Conservation (phyloP, 176 grass and related monocot genomes). For the Bonia amplexicaulis region DNA sequence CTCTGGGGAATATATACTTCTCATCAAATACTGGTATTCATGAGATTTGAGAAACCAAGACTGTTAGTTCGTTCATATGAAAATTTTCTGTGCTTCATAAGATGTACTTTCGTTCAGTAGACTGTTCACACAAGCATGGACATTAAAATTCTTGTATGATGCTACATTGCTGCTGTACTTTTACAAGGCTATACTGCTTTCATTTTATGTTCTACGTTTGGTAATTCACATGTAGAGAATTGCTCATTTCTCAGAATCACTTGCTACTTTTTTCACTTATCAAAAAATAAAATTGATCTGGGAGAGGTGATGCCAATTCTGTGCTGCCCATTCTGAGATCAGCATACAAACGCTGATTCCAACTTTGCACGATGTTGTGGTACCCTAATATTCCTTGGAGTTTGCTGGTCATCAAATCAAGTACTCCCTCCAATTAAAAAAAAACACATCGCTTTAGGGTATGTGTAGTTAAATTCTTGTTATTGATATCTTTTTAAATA, state of each 20-base stretch:
- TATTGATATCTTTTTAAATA: too few species aligned
- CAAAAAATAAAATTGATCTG: not conserved
- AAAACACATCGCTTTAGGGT: too few species aligned
- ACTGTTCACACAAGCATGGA: not conserved
- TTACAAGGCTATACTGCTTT: not conserved
- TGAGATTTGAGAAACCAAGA: not conserved
- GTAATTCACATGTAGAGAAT: not conserved
- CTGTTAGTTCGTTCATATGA: not conserved
- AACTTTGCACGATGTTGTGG: not conserved
- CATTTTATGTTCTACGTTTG: not conserved
- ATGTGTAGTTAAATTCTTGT: too few species aligned
- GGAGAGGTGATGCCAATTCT: not conserved
- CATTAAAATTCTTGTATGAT: not conserved
- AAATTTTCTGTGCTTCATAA: not conserved
- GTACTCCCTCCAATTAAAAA: too few species aligned
- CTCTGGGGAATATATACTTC: not conserved
- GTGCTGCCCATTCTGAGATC: not conserved
- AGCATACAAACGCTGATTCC: not conserved
- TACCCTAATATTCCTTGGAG: not conserved
- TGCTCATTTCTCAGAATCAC: not conserved
- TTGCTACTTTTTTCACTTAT: not conserved
- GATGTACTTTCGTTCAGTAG: not conserved
- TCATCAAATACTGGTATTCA: not conserved
- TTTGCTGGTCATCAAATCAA: not conserved
- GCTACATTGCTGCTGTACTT: not conserved